Conservation (phyloP, 1,284 basidiomycete species). For the Ceratobasidium sp. region DNA sequence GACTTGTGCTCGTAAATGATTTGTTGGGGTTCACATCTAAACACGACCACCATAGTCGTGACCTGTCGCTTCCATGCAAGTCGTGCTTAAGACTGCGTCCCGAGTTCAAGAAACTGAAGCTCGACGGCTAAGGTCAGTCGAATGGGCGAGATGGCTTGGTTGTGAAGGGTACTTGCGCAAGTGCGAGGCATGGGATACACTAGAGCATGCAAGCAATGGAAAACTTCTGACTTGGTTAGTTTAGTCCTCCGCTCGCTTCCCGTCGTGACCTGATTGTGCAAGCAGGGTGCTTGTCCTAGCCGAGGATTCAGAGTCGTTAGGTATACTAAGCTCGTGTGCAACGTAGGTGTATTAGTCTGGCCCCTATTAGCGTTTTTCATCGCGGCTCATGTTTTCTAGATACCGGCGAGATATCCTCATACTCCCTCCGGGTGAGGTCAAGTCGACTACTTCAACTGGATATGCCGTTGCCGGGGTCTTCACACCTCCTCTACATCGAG, state of each 20-base stretch:
- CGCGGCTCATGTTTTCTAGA: conserved; percentile 45
- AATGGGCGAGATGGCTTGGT: conserved; percentile 55
- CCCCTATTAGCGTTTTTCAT: conserved; percentile 43
- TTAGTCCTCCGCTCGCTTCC: not conserved
- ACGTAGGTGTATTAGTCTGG: conserved; percentile 52
- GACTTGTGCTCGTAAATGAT: not conserved
- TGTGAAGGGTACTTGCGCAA: conserved; percentile 55
- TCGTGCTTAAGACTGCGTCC: conserved; percentile 14
- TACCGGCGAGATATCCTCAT: conserved; percentile 51
- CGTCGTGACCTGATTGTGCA: not conserved
- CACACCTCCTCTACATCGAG: conserved; percentile 59
- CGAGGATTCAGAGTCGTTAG: conserved; percentile 55
- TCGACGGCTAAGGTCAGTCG: conserved; percentile 52
- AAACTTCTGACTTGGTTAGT: conserved; percentile 57
- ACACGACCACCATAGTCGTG: not conserved
- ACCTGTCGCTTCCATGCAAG: not conserved
- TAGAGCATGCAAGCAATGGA: conserved; percentile 55
- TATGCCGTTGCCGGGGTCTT: conserved; percentile 65
- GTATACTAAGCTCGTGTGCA: conserved; percentile 61
- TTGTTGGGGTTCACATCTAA: not conserved
- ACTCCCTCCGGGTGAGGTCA: conserved; percentile 28
- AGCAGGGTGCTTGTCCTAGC: conserved; percentile 60
- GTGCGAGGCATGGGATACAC: conserved; percentile 53
- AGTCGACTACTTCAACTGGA: conserved; percentile 54
- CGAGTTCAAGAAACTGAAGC: conserved; percentile 45